Evolutionary conservation across 2,329 filamentous ascomycete genomes (phyloP).

Genomic region (Davidsoniella virescens): DNA sequence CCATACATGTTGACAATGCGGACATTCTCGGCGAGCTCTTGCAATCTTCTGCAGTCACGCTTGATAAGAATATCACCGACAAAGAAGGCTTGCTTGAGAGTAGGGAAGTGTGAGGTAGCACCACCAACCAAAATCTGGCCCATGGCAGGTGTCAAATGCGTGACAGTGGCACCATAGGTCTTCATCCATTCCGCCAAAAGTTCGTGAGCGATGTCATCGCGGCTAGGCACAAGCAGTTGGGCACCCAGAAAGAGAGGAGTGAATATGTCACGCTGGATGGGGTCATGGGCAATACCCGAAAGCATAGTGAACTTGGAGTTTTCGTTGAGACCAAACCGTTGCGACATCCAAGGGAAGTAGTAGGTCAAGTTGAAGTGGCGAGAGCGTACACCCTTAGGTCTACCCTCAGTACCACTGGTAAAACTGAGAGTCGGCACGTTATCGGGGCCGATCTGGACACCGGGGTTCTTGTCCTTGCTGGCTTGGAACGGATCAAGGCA

Average conservation of each 20-base stretch:
- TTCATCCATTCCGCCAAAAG: constrained; percentile 77
- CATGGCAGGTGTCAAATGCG: constrained; percentile 91
- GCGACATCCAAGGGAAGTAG: constrained; percentile 89
- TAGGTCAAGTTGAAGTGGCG: constrained; percentile 72
- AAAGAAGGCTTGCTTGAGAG: constrained; percentile 68
- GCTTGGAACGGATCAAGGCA: constrained; percentile 38
- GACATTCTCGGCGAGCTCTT: constrained; percentile 56
- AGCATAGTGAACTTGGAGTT: constrained; percentile 69
- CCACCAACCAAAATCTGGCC: constrained; percentile 85
- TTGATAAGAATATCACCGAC: constrained; percentile 84
- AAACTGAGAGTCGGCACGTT: constrained; percentile 61
- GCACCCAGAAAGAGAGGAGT: constrained; percentile 79
- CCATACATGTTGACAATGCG: constrained; percentile 77
- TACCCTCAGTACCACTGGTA: constrained; percentile 59
- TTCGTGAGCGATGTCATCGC: constrained; percentile 76
- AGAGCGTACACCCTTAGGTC: constrained; percentile 74
- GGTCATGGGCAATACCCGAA: constrained; percentile 64
- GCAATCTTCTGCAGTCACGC: constrained; percentile 62
- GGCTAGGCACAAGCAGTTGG: constrained; percentile 59
- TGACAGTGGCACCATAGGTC: constrained; percentile 56
- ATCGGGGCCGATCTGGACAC: constrained; percentile 72
- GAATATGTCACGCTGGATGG: constrained; percentile 52
- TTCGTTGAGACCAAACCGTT: constrained; percentile 58
- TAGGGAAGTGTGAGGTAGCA: constrained; percentile 59
- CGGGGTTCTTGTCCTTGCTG: constrained; percentile 41